These are phyloP conservation scores for Eucalyptus sp. DNA, from an alignment of 345 rosid genomes.

Conservation along the genomic window DNA sequence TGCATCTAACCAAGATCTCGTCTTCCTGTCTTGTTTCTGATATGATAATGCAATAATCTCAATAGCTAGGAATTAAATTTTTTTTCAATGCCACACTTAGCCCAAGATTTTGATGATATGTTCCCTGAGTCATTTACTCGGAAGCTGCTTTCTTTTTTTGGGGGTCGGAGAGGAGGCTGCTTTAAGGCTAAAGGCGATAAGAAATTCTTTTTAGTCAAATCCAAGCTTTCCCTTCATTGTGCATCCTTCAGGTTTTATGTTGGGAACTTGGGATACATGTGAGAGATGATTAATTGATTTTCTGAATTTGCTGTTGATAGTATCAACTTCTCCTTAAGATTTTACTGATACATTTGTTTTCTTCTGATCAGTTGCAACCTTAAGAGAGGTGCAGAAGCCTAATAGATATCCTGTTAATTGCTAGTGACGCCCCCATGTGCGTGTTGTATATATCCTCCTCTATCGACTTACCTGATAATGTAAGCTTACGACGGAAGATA, in stretches of 20 bases:
- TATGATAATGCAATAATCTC: background rate
- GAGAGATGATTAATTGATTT: background rate
- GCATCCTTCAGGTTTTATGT: background rate
- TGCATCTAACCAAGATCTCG: background rate
- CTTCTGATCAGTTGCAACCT: background rate
- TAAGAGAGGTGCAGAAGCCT: background rate
- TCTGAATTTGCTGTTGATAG: background rate
- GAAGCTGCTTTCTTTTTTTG: too few relatives aligned
- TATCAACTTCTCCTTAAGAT: background rate
- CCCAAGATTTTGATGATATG: background rate
- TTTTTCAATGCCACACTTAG: background rate
- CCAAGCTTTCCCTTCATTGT: background rate
- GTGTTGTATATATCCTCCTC: background rate
- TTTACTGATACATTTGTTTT: background rate
- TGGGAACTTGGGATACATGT: background rate
- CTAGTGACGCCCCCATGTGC: background rate
- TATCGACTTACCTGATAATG: background rate
- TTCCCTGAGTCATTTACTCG: background rate
- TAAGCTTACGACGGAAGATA: too few relatives aligned
- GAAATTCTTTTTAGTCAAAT: background rate
- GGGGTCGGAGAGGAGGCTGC: background rate
- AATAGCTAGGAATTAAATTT: background rate
- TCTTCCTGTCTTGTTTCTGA: background rate
- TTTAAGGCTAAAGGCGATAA: background rate
- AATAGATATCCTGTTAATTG: background rate